Evolutionary conservation across 768 basidiomycete species (phyloP).

Genomic region (Boletus huronensis): DNA sequence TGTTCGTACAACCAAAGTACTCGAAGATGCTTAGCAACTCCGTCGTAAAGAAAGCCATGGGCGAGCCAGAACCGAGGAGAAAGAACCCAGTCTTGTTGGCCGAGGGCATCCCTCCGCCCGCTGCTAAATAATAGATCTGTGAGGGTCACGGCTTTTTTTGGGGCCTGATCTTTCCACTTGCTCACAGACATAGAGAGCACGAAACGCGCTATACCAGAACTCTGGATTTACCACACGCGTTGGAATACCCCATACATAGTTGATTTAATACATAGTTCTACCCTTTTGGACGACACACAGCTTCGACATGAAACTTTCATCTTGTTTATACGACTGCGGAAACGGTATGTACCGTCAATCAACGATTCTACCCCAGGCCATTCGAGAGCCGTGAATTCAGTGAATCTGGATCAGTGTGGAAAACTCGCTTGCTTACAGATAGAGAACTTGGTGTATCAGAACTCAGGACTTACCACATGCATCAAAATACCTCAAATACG

Average conservation of each 20-base stretch:
- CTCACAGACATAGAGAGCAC: neutral
- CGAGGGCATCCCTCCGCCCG: constrained; percentile 28
- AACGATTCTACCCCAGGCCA: neutral
- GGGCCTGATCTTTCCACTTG: neutral
- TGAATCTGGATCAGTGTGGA: neutral
- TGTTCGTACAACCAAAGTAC: constrained; percentile 89
- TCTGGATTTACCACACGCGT: neutral
- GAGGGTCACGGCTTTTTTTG: neutral
- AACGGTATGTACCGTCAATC: too few species aligned
- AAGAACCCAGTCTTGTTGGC: constrained; percentile 24
- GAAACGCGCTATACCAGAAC: neutral
- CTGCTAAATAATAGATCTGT: constrained; percentile 22
- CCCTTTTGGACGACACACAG: neutral
- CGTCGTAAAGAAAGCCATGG: constrained; percentile 61
- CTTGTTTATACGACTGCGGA: too few species aligned
- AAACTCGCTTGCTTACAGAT: neutral
- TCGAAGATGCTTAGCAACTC: constrained; percentile 68
- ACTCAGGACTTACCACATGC: neutral
- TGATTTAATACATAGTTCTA: neutral
- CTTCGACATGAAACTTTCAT: too few species aligned
- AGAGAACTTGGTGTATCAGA: neutral
- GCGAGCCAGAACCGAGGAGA: constrained; percentile 42
- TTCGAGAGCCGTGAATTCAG: neutral
- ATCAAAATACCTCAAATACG: neutral
- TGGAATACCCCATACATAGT: constrained; percentile 2